A percentile compares a stretch with the other conserved stretches of the same genome.
Evolutionary conservation across 352 stramenopile species (phyloP).

Genomic region (Halophytophthora batemanensis): DNA sequence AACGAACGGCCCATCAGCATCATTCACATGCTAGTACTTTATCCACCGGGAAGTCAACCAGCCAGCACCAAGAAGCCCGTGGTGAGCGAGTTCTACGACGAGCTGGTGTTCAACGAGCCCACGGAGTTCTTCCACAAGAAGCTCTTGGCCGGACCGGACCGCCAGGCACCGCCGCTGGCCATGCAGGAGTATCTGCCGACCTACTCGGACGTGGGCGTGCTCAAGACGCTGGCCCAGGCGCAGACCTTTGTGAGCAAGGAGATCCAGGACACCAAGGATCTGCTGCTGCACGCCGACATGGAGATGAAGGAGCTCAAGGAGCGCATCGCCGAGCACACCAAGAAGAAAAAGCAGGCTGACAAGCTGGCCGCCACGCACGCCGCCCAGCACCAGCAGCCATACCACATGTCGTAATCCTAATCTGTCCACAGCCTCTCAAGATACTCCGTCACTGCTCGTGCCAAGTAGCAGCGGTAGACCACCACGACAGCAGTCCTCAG

Average conservation of each 20-base stretch:
- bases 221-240: slow-evolving; percentile 81
- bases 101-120: slow-evolving; percentile 98
- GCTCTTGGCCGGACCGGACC: slow-evolving; percentile 73
- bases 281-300: slow-evolving; percentile 59
- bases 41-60: slow-evolving; percentile 80
- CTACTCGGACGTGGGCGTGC: slow-evolving; percentile 89
- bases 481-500: too few relatives aligned
- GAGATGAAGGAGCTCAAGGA: slow-evolving; percentile 77
- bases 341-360: slow-evolving; percentile 69
- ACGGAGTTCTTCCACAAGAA: slow-evolving; percentile 95
- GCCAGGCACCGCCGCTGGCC: slow-evolving; percentile 53
- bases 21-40: slow-evolving; percentile 85
- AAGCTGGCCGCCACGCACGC: slow-evolving; percentile 34
- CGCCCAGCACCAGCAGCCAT: background rate
- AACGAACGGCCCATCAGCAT: slow-evolving; percentile 90
- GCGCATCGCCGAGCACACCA: slow-evolving; percentile 69
- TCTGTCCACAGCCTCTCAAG: too few relatives aligned
- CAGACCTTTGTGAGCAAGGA: slow-evolving; percentile 81
- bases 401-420: background rate
- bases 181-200: slow-evolving; percentile 83
- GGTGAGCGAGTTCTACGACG: slow-evolving; percentile 96
- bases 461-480: too few relatives aligned
- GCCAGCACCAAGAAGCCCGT: slow-evolving; percentile 93
- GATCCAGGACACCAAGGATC: slow-evolving; percentile 66
- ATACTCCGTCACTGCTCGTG: too few relatives aligned